Evolutionary conservation across 2,329 filamentous ascomycete species (phyloP), one percentile per base, ranked within the genome.

Genomic region (Ophiosphaerella herpotricha): DNA sequence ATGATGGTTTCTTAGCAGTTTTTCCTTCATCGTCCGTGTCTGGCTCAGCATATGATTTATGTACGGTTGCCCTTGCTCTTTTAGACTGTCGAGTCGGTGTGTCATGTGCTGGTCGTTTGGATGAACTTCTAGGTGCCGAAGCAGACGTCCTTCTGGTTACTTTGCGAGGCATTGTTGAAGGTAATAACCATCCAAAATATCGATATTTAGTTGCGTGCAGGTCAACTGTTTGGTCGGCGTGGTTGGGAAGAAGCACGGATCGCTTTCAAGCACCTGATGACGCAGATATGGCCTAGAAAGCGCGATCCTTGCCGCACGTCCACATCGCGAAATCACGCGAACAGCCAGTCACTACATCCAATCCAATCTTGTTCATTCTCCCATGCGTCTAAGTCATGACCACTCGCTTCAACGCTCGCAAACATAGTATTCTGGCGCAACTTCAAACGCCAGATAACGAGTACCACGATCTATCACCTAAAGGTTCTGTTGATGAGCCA

Each of bases 401-500:
- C 36, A 60, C 48, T 34, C 64, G 64, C 14, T 79, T 79, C 52
- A 52, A 63, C 29, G 57, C 62, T 39, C 88, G 85, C 68, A 97
- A 97, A 74, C 70, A 75, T 43, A 85, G 82, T 52, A 95, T 96
- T 57, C 76, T 97, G 12, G 75, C 80, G 36, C 83, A 87, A 58
- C 85, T 97, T 3, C 77, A 84, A 7, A 79, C 85, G 3, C 88
- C 91, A 1, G 82, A 84, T 37, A 80, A 78, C 4, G 82, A 88
- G 51, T 96, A 96, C 73, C 83, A 84, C 35, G 93, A 97, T 73
- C 81, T 88, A 7, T 96, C 90, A 1, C 92, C 93, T 2, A 97
- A 97, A 76, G 93, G 92, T 13, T 88, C 86, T 0, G 83, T 97
- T 16, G 93, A 97, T 71, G 83, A 78, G 40, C 88, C 85, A 1